Percentiles rank a stretch among this genome's conserved stretches.
These are phyloP conservation scores for Coniochaeta sp. DNA, from an alignment of 2,329 filamentous ascomycete genomes.

Conservation along the genomic window DNA sequence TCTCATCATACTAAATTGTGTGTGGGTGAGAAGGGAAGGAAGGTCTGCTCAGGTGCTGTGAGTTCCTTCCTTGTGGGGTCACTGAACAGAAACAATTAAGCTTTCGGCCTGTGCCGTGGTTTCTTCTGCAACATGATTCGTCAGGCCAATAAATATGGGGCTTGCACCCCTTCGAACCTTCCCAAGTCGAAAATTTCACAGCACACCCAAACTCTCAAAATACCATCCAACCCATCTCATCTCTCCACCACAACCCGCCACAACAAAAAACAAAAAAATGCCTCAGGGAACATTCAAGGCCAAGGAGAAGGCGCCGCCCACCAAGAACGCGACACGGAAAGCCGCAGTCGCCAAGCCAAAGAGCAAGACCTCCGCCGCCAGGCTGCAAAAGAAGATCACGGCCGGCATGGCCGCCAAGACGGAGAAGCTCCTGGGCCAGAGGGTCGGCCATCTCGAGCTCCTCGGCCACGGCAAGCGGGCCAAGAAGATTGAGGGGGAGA, in stretches of 20 bases:
- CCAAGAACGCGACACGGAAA: constrained; percentile 24
- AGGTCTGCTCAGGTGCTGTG: no score
- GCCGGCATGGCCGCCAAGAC: constrained; percentile 46
- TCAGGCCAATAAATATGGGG: background rate
- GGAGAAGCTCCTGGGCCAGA: constrained; percentile 50
- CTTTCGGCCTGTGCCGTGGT: background rate
- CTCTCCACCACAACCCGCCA: background rate
- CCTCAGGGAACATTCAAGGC: constrained; percentile 48
- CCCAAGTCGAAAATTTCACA: background rate
- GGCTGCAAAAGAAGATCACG: constrained; percentile 46
- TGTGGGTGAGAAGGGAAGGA: no score
- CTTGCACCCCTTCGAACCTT: background rate
- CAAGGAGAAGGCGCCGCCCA: constrained; percentile 26
- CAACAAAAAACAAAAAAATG: no score
- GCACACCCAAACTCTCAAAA: background rate
- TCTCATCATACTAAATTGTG: no score
- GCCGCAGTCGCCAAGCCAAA: constrained; percentile 41
- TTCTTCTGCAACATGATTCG: background rate
- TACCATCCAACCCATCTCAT: background rate
- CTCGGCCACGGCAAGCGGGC: constrained; percentile 49
- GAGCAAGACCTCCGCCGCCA: constrained; percentile 37
- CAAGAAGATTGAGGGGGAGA: constrained; percentile 15
- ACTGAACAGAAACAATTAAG: background rate
- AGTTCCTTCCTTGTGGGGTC: no score
- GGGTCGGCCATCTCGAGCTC: constrained; percentile 51